These are phyloP conservation scores for Monosporascus sp. DNA, from an alignment of 2,329 filamentous ascomycete genomes.

Conservation along the genomic window DNA sequence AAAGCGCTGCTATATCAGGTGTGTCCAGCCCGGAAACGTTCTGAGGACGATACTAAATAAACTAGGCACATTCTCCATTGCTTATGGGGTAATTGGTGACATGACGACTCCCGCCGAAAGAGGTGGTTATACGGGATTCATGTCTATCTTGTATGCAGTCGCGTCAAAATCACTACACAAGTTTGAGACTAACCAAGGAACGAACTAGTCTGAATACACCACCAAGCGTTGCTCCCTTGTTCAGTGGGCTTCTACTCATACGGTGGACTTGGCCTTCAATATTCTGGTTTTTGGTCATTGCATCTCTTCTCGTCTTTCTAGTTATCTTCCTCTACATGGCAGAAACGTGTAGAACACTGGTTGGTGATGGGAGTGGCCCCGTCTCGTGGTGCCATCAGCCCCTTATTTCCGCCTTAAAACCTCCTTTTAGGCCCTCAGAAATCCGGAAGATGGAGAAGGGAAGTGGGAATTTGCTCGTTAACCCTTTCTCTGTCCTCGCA, in stretches of 20 bases:
- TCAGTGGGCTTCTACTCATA: background rate
- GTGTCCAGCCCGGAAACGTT: background rate
- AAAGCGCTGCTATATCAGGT: constrained; percentile 31
- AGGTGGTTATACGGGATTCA: background rate
- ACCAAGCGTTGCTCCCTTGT: background rate
- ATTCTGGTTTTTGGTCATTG: background rate
- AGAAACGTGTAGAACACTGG: background rate
- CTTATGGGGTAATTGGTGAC: constrained; percentile 1
- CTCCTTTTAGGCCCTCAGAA: background rate
- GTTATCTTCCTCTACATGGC: background rate
- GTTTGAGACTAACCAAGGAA: background rate
- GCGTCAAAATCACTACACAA: no score
- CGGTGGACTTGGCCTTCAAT: background rate
- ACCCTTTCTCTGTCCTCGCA: background rate
- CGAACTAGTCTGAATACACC: background rate
- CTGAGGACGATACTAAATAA: background rate
- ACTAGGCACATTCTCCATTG: background rate
- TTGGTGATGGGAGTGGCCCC: background rate
- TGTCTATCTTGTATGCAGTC: constrained; percentile 1
- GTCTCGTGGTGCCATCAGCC: background rate
- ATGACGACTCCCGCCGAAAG: background rate
- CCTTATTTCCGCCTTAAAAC: background rate
- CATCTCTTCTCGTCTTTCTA: background rate
- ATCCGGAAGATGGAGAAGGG: background rate
- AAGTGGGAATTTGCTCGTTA: background rate